Evolutionary conservation across 495 filamentous ascomycete genomes (phyloP).

Genomic region (Penicilliopsis zonata): DNA sequence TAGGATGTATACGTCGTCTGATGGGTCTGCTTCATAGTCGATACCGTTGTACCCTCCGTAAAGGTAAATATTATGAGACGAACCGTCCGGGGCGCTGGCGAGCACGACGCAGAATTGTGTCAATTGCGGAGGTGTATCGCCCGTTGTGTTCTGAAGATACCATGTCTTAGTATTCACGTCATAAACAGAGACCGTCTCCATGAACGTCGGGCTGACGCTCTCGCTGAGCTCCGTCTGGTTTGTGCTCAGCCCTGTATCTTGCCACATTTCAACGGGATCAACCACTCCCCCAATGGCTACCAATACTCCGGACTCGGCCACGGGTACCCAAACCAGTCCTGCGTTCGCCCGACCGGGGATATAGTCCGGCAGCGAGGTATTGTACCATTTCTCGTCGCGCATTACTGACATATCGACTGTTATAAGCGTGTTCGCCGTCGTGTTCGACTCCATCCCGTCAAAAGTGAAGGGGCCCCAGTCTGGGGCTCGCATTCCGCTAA

Average conservation of each 20-base stretch:
- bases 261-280: slow-evolving; percentile 28
- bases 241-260: slow-evolving; percentile 9
- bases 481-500: slow-evolving; percentile 45
- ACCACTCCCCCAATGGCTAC: slow-evolving; percentile 59
- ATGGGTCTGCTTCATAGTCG: slow-evolving; percentile 18
- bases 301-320: slow-evolving; percentile 47
- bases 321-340: slow-evolving; percentile 61
- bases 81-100: slow-evolving; percentile 45
- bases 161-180: slow-evolving; percentile 45
- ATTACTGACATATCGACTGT: slow-evolving; percentile 46
- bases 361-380: slow-evolving; percentile 36
- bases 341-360: slow-evolving; percentile 46
- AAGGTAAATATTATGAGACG: slow-evolving; percentile 61
- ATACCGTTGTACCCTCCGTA: slow-evolving; percentile 58
- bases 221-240: slow-evolving; percentile 31
- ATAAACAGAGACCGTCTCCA: slow-evolving; percentile 56
- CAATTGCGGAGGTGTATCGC: slow-evolving; percentile 36
- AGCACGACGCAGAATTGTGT: slow-evolving; percentile 57
- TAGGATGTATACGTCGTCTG: slow-evolving; percentile 61
- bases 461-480: slow-evolving; percentile 34
- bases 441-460: slow-evolving; percentile 16
- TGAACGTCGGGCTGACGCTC: slow-evolving; percentile 44
- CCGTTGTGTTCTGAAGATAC: slow-evolving; percentile 51
- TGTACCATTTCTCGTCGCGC: slow-evolving; percentile 38
- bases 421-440: slow-evolving; percentile 36